These are phyloP conservation scores for Leonotis leonurus DNA, from an alignment of 257 asterid genomes.

Conservation along the genomic window DNA sequence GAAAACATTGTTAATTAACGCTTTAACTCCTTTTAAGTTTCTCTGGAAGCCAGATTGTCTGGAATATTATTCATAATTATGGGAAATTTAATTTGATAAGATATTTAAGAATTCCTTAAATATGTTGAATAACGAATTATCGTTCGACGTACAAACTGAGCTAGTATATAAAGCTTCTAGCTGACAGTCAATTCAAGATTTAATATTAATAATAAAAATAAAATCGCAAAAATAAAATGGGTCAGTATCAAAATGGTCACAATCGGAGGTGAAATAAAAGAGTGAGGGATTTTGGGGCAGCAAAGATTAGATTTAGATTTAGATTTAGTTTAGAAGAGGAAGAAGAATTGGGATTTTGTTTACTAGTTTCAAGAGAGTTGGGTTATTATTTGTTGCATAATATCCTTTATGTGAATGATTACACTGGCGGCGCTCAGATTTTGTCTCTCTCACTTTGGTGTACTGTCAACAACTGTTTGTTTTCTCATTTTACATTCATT, in stretches of 20 bases:
- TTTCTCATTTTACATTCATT: slow-evolving; percentile 14
- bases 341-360: not conserved
- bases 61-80: too few relatives aligned
- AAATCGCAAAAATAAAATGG: too few relatives aligned
- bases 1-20: too few relatives aligned
- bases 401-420: slow-evolving; percentile 28
- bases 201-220: too few relatives aligned
- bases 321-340: not conserved
- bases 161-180: too few relatives aligned
- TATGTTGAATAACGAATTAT: too few relatives aligned
- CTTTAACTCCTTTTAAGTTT: too few relatives aligned
- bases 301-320: not conserved
- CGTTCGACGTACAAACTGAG: too few relatives aligned
- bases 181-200: too few relatives aligned
- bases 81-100: too few relatives aligned
- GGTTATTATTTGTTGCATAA: not conserved
- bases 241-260: not conserved
- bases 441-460: slow-evolving; percentile 36
- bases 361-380: slow-evolving; percentile 20
- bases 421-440: slow-evolving; percentile 50
- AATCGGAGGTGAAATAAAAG: not conserved
- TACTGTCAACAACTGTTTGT: slow-evolving; percentile 13
- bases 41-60: too few relatives aligned
- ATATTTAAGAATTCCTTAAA: too few relatives aligned
- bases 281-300: not conserved